These are phyloP conservation scores for Amanita exitialis DNA, from an alignment of 768 basidiomycete species.

Conservation along the genomic window DNA sequence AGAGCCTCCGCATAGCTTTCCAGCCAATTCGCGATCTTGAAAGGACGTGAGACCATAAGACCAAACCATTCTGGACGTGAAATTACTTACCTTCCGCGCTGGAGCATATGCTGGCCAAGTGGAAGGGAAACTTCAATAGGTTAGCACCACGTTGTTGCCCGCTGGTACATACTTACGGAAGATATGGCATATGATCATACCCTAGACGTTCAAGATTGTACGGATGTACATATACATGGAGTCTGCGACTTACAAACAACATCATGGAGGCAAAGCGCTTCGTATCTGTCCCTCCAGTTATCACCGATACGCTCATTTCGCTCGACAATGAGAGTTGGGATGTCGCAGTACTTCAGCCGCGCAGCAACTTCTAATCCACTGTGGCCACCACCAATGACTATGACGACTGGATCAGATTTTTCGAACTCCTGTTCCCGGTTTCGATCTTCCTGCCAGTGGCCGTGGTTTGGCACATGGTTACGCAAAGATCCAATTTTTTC, in stretches of 20 bases:
- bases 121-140: constrained; percentile 34
- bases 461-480: constrained; percentile 29
- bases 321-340: constrained; percentile 48
- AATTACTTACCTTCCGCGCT: constrained; percentile 49
- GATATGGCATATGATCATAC: constrained; percentile 32
- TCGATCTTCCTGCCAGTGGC: constrained; percentile 36
- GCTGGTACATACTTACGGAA: constrained; percentile 28
- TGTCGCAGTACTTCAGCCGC: constrained; percentile 43
- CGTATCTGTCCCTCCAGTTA: constrained; percentile 54
- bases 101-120: constrained; percentile 51
- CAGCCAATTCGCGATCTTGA: constrained; percentile 55
- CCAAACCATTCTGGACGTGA: constrained; percentile 24
- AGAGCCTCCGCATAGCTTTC: constrained; percentile 51
- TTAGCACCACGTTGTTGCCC: not conserved
- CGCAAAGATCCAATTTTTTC: constrained; percentile 33
- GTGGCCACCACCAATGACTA: constrained; percentile 53
- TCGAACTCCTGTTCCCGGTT: constrained; percentile 28
- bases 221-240: constrained; percentile 8
- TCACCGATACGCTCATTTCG: constrained; percentile 44
- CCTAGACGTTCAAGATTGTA: constrained; percentile 13
- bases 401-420: constrained; percentile 36
- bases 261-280: constrained; percentile 45
- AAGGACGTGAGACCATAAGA: constrained; percentile 24
- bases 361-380: constrained; percentile 53
- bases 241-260: constrained; percentile 29